Evolutionary conservation across 345 rosid species (phyloP), one percentile per base, ranked within the genome.

Genomic region (Eutrema heterophyllum): DNA sequence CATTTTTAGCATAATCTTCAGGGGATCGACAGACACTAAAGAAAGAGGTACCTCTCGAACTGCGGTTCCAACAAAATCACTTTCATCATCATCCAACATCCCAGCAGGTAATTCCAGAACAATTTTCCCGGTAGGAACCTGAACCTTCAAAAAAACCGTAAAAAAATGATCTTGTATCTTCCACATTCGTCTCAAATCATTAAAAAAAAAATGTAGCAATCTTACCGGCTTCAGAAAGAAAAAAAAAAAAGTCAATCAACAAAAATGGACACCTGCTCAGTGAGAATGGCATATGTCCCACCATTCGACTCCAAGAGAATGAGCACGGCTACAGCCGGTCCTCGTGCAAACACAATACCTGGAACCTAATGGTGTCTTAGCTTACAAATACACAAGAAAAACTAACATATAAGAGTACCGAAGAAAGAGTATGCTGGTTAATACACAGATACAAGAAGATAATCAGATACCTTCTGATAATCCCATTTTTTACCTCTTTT

Each of bases 71-170:
- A 91, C 83, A 71, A 91, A 91, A 77, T 88, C 96, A 59, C 91
- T 89, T 76, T 86, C 41, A 78, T 88, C 97, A 80, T 80, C 96
- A 83, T 88, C 92, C 84, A 88, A 77, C 97, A 89, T 94, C 65
- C 98, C 98, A 78, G 98, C 98, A 45, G 97, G 97, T 86, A 94
- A 73, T 74, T 94, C 97, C 86, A 94, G 70, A 35, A 91, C 79
- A 69, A 82, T 38, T 80, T 83, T 84, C 72, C 97, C 98, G 11
- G 91, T 78, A 9, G 98, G 98, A 71, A 89, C 98, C 70, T 96
- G 75, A 78, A 76, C 96, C 97, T 93, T 86, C 15, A 18, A 18
- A 81, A n/a, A 81, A 40, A 18, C 66, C 59, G 4, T 52, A 39
- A 24, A 1, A 56, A 35, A 16, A 44, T 69, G 16, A 54, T 53